A percentile compares a stretch with the other conserved stretches of the same genome.
phyloP scores from a whole-genome alignment of 2,329 filamentous ascomycete species.

The Thelonectria discophora region DNA sequence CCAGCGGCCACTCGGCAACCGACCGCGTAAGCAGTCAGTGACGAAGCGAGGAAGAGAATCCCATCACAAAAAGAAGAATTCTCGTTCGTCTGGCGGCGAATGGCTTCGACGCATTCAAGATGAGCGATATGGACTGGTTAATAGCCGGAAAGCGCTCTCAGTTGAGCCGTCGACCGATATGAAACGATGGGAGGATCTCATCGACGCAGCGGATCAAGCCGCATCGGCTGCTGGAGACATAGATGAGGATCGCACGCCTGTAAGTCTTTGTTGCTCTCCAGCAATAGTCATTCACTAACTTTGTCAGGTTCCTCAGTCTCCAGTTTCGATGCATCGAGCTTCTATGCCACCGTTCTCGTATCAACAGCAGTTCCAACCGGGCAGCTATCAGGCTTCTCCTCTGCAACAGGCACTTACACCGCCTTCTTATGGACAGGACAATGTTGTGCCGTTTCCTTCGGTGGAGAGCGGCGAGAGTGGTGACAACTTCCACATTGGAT shows the following conservation, averaged over 20 bases:
- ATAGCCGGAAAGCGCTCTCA: slow-evolving; percentile 84
- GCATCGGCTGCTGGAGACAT: slow-evolving; percentile 91
- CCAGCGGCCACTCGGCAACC: slow-evolving; percentile 75
- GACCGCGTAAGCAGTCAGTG: slow-evolving; percentile 86
- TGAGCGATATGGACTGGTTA: slow-evolving; percentile 70
- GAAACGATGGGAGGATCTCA: slow-evolving; percentile 95
- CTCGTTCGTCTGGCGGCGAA: slow-evolving; percentile 73
- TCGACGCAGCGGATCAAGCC: slow-evolving; percentile 78
- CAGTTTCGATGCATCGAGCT: slow-evolving; percentile 68
- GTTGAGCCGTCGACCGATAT: slow-evolving; percentile 84
- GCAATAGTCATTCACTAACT: slow-evolving; percentile 37
- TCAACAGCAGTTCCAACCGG: slow-evolving; percentile 68
- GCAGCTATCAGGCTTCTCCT: slow-evolving; percentile 86
- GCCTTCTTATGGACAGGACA: slow-evolving; percentile 73
- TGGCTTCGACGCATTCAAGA: slow-evolving; percentile 69
- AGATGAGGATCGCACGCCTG: slow-evolving; percentile 89
- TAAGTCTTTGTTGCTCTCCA: slow-evolving; percentile 49
- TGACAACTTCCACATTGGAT: slow-evolving; percentile 76
- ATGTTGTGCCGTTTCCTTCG: slow-evolving; percentile 84
- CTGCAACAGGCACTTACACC: slow-evolving; percentile 91
- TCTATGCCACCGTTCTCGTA: slow-evolving; percentile 68
- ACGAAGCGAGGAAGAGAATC: slow-evolving; percentile 78
- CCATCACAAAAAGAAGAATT: slow-evolving; percentile 84
- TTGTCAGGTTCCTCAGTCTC: slow-evolving; percentile 69
- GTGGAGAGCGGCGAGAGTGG: slow-evolving; percentile 82